Evolutionary conservation across 495 filamentous ascomycete species (phyloP), one percentile per base, ranked within the genome.

Genomic region (Aspergillus kassunensis): DNA sequence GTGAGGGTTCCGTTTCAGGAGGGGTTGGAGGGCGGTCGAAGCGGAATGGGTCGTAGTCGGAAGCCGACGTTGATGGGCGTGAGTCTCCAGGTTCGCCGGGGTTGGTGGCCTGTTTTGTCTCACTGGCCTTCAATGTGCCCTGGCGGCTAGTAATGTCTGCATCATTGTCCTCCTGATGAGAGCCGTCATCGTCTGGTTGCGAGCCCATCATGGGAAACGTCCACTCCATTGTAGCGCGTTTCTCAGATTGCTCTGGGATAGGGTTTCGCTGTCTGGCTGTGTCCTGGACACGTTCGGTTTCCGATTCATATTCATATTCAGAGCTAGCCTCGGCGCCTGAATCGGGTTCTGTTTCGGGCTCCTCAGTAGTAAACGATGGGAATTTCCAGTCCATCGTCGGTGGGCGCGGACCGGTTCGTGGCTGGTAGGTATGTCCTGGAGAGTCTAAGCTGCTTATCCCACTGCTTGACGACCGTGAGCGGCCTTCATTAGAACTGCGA

Each of bases 381-480:
- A 78, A 78, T 25, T 72, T 75, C 73, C 73, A 78, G 44, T 75
- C 74, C 71, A 75, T 75, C 5, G 75, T 76, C 6, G 73, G 70
- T 33, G 73, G 74, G 6, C 73, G 70, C 3, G 74, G 72, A 1
- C 66, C 74, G 9, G 61, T 67, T 7, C 49, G 54, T 4, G 66
- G 64, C 15, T 71, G 60, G 47, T 66, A 75, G 1, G 51, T 51
- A 4, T 65, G 53, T 23, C 68, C 67, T 10, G 68, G 51, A 2
- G 53, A 43, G 15, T 65, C 60, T 9, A 43, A 11, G 30, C 30
- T 63, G 47, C 68, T 63, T 8, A 54, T 47, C 15, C 56, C 63
- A 40, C 67, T 64, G 39, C 56, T 62, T 12, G 61, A 68, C 0
- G 66, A 68, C 12, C 69, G 60, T 3, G 65, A 67, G 33, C 59